Conservation (phyloP, 106 monocot genomes). For the Dendrobium catenatum region DNA sequence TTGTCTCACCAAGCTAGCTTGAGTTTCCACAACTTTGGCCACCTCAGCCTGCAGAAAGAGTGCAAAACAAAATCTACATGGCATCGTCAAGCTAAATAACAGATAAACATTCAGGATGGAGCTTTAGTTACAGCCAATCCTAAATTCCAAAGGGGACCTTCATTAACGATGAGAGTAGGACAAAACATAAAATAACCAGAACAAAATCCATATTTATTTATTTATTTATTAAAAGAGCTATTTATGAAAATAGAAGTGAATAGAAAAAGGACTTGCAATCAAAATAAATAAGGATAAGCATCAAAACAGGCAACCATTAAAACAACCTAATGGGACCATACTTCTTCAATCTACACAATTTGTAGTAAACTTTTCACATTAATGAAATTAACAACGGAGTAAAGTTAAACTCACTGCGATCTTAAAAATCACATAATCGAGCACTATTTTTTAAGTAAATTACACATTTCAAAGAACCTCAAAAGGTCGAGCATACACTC, state of each 20-base stretch:
- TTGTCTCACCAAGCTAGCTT: constrained; percentile 66
- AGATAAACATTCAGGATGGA: neutral
- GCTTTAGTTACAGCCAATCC: neutral
- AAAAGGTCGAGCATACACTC: too few relatives aligned
- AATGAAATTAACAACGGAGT: too few relatives aligned
- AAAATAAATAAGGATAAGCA: neutral
- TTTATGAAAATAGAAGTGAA: neutral
- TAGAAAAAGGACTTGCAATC: neutral
- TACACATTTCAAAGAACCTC: too few relatives aligned
- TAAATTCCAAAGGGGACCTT: neutral
- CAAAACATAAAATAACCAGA: neutral
- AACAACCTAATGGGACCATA: neutral
- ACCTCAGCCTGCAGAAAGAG: constrained; percentile 68
- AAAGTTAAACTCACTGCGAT: too few relatives aligned
- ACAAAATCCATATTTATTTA: neutral
- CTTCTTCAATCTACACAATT: neutral
- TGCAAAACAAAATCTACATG: neutral
- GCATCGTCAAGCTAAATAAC: neutral
- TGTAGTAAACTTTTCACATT: too few relatives aligned
- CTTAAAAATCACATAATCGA: too few relatives aligned
- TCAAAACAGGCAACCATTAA: neutral
- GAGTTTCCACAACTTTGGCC: constrained; percentile 91
- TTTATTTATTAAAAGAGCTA: neutral
- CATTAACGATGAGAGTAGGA: neutral
- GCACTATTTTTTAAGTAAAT: too few relatives aligned